A percentile compares a stretch with the other conserved stretches of the same genome.
Conservation (phyloP, 164 flowering plant species). For the Taxillus chinensis region DNA sequence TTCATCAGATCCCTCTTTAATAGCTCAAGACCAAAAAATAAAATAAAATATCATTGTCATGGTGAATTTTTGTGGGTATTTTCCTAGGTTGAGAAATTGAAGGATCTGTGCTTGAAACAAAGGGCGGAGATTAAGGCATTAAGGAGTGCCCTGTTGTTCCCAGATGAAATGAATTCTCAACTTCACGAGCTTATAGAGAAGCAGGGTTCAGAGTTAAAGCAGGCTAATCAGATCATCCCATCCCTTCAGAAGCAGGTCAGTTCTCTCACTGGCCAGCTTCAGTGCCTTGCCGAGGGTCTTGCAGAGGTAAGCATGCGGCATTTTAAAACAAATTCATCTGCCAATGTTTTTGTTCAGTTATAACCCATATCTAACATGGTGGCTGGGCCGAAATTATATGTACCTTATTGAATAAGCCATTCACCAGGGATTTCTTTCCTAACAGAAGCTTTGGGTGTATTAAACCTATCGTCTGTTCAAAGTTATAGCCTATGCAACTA, state of each 20-base stretch:
- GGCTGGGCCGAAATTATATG: no score
- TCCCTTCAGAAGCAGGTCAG: slow-evolving; percentile 75
- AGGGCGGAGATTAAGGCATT: slow-evolving; percentile 81
- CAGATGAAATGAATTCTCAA: slow-evolving; percentile 62
- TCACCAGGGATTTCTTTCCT: no score
- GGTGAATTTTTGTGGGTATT: not conserved
- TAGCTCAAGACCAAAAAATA: no score
- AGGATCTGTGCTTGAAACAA: slow-evolving; percentile 83
- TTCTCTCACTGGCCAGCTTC: slow-evolving; percentile 82
- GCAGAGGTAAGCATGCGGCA: slow-evolving; percentile 45
- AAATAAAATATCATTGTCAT: no score
- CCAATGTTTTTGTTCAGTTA: no score
- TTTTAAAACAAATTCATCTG: no score
- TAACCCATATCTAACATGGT: no score
- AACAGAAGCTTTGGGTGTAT: no score
- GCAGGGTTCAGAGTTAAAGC: slow-evolving; percentile 70
- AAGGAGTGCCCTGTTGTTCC: slow-evolving; percentile 65
- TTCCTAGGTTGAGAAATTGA: slow-evolving; percentile 69
- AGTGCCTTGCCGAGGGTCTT: slow-evolving; percentile 73
- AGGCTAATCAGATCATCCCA: slow-evolving; percentile 77
- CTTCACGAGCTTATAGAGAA: slow-evolving; percentile 56
- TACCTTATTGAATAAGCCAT: no score
- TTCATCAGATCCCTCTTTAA: no score
- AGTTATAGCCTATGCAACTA: no score
- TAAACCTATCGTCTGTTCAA: no score